These are phyloP conservation scores for Oryza brachyantha DNA, from an alignment of 176 grass and related monocot genomes.

Conservation along the genomic window DNA sequence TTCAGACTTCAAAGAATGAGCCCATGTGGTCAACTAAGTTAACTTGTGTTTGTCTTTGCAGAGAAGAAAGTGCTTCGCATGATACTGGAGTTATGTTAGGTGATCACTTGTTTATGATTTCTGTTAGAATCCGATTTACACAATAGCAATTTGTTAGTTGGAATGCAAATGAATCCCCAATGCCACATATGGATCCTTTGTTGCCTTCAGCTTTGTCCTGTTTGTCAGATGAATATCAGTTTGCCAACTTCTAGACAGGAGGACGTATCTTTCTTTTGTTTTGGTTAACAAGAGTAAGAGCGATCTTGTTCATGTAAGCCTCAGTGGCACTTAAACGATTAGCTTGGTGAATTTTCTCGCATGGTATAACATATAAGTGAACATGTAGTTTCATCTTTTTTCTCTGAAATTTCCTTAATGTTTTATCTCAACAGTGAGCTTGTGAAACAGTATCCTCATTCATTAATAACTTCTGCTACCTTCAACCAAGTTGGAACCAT, in stretches of 20 bases:
- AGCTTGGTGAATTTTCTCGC: not conserved
- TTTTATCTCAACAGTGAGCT: not conserved
- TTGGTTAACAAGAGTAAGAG: not conserved
- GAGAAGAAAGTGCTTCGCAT: slow-evolving; percentile 83
- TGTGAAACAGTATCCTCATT: not conserved
- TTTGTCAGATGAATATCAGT: not conserved
- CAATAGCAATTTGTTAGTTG: not conserved
- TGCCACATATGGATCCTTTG: not conserved
- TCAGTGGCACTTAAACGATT: not conserved
- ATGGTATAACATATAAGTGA: not conserved
- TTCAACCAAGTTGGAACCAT: not conserved
- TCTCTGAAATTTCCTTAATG: not conserved
- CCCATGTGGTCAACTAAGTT: slow-evolving; percentile 13
- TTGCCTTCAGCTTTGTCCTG: not conserved
- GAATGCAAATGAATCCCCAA: not conserved
- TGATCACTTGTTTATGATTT: slow-evolving; percentile 28
- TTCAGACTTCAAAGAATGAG: slow-evolving; percentile 11
- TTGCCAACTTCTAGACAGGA: not conserved
- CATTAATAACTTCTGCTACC: not conserved
- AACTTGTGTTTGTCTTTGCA: slow-evolving; percentile 40
- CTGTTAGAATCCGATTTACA: not conserved
- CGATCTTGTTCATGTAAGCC: not conserved
- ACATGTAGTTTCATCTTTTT: not conserved
- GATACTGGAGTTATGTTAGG: slow-evolving; percentile 40
- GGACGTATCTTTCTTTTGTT: not conserved